phyloP scores from a whole-genome alignment of 331 rosid genomes.

The Cydonia oblonga region DNA sequence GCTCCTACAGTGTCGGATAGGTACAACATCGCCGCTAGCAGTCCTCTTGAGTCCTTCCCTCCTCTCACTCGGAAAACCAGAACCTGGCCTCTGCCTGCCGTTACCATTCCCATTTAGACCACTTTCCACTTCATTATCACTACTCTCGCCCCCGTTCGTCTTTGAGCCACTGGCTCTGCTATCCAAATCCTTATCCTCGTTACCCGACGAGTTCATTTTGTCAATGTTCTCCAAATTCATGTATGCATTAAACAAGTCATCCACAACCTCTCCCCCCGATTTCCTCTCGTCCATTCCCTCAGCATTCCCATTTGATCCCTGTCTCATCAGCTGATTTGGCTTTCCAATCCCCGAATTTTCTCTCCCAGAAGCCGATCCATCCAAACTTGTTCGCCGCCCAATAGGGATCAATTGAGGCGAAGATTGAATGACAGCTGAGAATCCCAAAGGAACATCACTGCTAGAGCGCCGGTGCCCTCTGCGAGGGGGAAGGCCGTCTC shows the following conservation, averaged over 20 bases:
- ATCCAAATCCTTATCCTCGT: conserved; percentile 52
- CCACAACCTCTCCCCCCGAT: conserved; percentile 31
- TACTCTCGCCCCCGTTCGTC: conserved; percentile 64
- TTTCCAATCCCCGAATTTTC: conserved; percentile 33
- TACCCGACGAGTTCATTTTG: conserved; percentile 37
- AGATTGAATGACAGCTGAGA: conserved; percentile 44
- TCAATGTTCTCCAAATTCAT: conserved; percentile 68
- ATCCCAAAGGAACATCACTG: conserved; percentile 66
- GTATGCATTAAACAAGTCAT: conserved; percentile 58
- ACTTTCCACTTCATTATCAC: conserved; percentile 84
- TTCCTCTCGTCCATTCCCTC: conserved; percentile 33
- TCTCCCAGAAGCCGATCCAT: conserved; percentile 28
- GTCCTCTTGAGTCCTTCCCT: conserved; percentile 68
- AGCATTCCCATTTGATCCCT: conserved; percentile 19
- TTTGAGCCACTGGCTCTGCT: conserved; percentile 52
- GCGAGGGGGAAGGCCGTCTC: conserved; percentile 65
- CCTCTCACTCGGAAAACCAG: conserved; percentile 33
- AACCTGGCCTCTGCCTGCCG: conserved; percentile 29
- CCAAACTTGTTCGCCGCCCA: conserved; percentile 21
- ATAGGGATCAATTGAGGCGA: conserved; percentile 38
- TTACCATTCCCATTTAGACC: conserved; percentile 24
- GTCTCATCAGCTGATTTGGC: conserved; percentile 40
- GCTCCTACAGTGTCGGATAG: conserved; percentile 56
- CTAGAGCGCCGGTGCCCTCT: conserved; percentile 68
- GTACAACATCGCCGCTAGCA: conserved; percentile 41